Conservation (phyloP, 352 stramenopile species). For the Phytophthora fragariaefolia region DNA sequence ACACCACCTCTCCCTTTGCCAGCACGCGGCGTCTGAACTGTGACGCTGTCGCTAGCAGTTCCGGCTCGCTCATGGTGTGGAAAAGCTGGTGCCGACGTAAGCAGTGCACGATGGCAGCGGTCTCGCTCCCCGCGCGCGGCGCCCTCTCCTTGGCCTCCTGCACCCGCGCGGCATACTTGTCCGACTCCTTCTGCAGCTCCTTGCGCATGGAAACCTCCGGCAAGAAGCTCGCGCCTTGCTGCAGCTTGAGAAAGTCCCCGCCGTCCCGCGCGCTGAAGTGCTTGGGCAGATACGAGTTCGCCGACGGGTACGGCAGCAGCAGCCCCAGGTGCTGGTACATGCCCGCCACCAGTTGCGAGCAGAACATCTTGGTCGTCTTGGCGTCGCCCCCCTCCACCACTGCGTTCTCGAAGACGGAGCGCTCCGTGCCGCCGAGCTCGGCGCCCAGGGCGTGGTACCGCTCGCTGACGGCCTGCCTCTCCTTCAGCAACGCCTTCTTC, state of each 20-base stretch:
- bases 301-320: conserved; percentile 80
- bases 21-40: conserved; percentile 68
- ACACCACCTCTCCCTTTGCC: conserved; percentile 74
- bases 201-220: conserved; percentile 74
- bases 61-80: conserved; percentile 74
- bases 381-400: conserved; percentile 44
- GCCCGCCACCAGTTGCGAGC: conserved; percentile 79
- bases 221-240: conserved; percentile 73
- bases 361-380: conserved; percentile 75
- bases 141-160: conserved; percentile 42
- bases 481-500: conserved; percentile 65
- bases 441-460: conserved; percentile 66
- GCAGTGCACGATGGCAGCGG: conserved; percentile 65
- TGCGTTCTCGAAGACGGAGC: conserved; percentile 87
- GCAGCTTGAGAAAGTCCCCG: conserved; percentile 75
- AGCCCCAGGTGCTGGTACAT: conserved; percentile 85
- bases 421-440: conserved; percentile 65
- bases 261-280: conserved; percentile 72
- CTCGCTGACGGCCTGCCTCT: conserved; percentile 52
- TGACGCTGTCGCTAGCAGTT: conserved; percentile 60
- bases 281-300: conserved; percentile 89
- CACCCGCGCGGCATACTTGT: conserved; percentile 32
- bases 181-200: conserved; percentile 42
- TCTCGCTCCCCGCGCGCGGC: conserved; percentile 43
- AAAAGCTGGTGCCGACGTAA: conserved; percentile 84